Percentiles rank a stretch among this genome's conserved stretches.
phyloP scores from a whole-genome alignment of 1,284 basidiomycete genomes.

The Butyriboletus appendiculatus region DNA sequence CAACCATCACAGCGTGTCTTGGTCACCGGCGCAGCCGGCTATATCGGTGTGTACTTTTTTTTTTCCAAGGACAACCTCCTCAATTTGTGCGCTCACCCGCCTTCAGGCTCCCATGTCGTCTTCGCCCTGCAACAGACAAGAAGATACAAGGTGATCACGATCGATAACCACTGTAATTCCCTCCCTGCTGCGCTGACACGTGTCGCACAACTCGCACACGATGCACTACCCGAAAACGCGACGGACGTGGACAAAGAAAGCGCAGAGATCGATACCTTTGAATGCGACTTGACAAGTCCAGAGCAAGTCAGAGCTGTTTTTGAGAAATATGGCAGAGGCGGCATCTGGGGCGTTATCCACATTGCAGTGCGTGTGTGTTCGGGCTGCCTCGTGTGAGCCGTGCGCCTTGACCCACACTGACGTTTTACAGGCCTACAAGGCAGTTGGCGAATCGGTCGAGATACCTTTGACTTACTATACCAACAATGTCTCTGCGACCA shows the following conservation, averaged over 20 bases:
- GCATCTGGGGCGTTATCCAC: slow-evolving; percentile 98
- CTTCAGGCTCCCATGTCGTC: slow-evolving; percentile 86
- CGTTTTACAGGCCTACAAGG: slow-evolving; percentile 83
- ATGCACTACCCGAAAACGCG: slow-evolving; percentile 63
- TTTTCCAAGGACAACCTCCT: background rate
- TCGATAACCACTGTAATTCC: slow-evolving; percentile 94
- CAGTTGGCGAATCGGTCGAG: slow-evolving; percentile 97
- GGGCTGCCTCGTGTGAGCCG: background rate
- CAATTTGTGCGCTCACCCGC: slow-evolving; percentile 13
- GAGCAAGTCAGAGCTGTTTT: slow-evolving; percentile 79
- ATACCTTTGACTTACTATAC: slow-evolving; percentile 92
- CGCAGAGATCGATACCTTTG: slow-evolving; percentile 69
- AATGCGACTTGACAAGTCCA: slow-evolving; percentile 74
- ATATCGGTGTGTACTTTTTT: slow-evolving; percentile 62
- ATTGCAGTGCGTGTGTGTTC: slow-evolving; percentile 73
- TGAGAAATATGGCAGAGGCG: slow-evolving; percentile 82
- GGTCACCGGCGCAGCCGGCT: slow-evolving; percentile 83
- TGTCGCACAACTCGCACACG: slow-evolving; percentile 78
- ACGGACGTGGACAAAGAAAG: slow-evolving; percentile 66
- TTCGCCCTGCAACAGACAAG: slow-evolving; percentile 84
- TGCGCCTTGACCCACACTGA: background rate
- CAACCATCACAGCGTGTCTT: slow-evolving; percentile 58
- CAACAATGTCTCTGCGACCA: slow-evolving; percentile 88
- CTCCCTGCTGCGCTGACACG: slow-evolving; percentile 72
- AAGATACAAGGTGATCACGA: slow-evolving; percentile 88